Percentiles rank a stretch among this genome's conserved stretches.
These are phyloP conservation scores for Barnettozyma sucrosica DNA, from an alignment of 805 yeast species.

Conservation along the genomic window DNA sequence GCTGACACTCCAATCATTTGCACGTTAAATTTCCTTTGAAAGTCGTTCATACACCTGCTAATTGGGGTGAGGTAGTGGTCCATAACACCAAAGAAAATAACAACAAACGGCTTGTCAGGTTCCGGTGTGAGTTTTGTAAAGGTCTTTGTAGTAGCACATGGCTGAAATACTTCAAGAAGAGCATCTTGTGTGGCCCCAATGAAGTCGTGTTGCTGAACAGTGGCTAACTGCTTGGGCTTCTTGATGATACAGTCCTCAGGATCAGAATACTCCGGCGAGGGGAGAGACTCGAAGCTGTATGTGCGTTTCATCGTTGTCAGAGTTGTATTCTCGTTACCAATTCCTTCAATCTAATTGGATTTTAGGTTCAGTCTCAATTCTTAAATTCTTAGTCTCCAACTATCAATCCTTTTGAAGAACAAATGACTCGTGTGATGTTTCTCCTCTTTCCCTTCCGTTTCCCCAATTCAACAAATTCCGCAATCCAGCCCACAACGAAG, in stretches of 20 bases:
- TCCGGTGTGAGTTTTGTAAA: conserved; percentile 4
- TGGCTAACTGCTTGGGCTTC: not conserved
- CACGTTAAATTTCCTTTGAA: conserved; percentile 6
- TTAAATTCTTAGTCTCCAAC: not conserved
- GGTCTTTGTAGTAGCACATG: not conserved
- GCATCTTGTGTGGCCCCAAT: conserved; percentile 10
- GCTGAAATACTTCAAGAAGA: conserved; percentile 10
- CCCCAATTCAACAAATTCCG: not conserved
- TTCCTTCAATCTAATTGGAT: not conserved
- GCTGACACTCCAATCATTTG: conserved; percentile 21
- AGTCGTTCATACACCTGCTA: not conserved
- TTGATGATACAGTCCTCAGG: conserved; percentile 1
- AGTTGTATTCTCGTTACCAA: not conserved
- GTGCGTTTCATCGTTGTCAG: conserved; percentile 11
- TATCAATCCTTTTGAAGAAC: not conserved
- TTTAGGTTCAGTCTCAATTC: not conserved
- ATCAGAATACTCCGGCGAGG: conserved; percentile 16
- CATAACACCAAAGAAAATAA: conserved; percentile 24
- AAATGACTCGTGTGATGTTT: not conserved
- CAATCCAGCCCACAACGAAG: not conserved
- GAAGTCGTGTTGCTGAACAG: conserved; percentile 9
- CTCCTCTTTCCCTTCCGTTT: not conserved
- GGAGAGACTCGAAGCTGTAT: conserved; percentile 6
- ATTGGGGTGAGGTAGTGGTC: conserved; percentile 14
- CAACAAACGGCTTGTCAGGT: conserved; percentile 11